Conservation (phyloP, 129 eudicot genomes). For the Saposhnikovia divaricata region DNA sequence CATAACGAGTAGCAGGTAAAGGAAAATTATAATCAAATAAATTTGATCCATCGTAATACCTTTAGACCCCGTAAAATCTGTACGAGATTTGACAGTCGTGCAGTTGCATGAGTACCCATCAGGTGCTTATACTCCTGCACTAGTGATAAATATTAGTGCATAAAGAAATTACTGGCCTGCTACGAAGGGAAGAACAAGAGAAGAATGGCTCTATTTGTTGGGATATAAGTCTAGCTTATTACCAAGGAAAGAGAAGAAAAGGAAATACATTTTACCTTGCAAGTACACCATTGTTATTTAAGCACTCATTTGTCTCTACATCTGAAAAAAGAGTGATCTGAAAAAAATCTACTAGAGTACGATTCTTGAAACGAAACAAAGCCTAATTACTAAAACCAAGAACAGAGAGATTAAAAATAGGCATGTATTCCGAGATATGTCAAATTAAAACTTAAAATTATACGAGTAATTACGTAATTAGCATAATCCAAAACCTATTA, state of each 20-base stretch:
- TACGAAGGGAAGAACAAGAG: neutral
- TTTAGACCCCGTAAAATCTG: conserved; percentile 67
- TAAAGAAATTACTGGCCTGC: neutral
- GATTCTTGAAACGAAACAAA: no score
- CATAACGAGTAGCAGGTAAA: neutral
- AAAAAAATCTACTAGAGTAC: no score
- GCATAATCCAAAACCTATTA: no score
- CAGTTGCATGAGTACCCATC: conserved; percentile 73
- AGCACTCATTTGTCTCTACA: no score
- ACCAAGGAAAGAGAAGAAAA: neutral
- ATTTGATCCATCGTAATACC: conserved; percentile 31
- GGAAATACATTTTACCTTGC: neutral
- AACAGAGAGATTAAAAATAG: no score
- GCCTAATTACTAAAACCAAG: no score
- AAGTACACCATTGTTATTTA: no score
- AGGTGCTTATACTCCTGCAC: conserved; percentile 46
- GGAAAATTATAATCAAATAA: neutral
- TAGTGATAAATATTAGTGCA: neutral
- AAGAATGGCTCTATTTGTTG: neutral
- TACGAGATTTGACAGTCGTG: conserved; percentile 61
- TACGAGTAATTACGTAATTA: no score
- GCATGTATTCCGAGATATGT: no score
- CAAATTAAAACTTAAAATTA: no score
- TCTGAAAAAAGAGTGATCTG: no score
- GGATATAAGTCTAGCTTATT: neutral